Evolutionary conservation across 164 flowering plant species (phyloP), one percentile per base, ranked within the genome.

Genomic region (Tetracentron sinense): DNA sequence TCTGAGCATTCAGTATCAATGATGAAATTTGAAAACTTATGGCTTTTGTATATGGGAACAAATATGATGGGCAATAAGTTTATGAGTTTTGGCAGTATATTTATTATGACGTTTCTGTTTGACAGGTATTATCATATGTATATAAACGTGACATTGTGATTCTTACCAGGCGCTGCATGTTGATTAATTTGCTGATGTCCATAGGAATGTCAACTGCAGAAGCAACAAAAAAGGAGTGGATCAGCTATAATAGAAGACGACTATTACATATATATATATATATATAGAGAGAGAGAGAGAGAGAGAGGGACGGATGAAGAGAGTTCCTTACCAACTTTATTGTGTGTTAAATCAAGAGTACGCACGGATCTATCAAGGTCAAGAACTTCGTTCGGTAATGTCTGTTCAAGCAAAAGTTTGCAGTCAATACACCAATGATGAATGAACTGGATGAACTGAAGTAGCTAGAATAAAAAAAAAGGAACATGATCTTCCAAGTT

Each of bases 131-230:
- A 38, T 38, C 1, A 16, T 53, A 26, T 26, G 16, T 16, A 27
- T 6, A 27, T 14, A 22, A 53, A 53, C 31, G 27, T 26, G 16
- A 23, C 22, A 26, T 19, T 50, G 21, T n/a, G 17, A 26, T 33
- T 64, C 92, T 77, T 77, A 94, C 98, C 90, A 94, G 70, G 46
- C 96, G 90, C 74, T 94, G 98, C 83, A 89, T 75, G 82, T 91
- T 91, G 67, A 72, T 70, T 59, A 94, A 80, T 72, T 85, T 87
- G 85, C 76, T 75, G 66, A 94, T 82, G 44, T 82, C 98, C 80
- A 78, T 62, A 19, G 98, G 97, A 78, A 94, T 71, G 16, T 87
- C 91, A 86, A 83, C 98, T 94, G 87, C 80, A 74, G 51, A 79
- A 65, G 51, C 25, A 48, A 61, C 54, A 1, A 38, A 38, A 38